Evolutionary conservation across 306 rosid species (phyloP), one percentile per base, ranked within the genome.

Genomic region (Canavalia ensiformis): DNA sequence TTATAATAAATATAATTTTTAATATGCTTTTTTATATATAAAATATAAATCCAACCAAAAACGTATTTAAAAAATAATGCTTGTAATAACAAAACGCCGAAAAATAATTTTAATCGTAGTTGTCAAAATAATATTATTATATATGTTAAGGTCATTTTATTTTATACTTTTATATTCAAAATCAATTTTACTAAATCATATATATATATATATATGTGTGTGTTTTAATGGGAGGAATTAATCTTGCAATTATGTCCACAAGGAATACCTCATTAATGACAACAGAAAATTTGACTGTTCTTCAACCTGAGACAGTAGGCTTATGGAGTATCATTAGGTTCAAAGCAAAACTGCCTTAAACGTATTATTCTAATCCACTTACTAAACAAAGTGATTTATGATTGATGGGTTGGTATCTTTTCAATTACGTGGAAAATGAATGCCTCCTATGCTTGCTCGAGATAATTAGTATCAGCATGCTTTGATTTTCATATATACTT

Each of bases 371-470:
- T 18, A 33, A 7, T 58, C 72, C 71, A 62, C 54, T 73, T 10
- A 39, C 30, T 57, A 33, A 30, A 45, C 18, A 56, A 55, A 42
- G 29, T 41, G 29, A 12, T 41, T 42, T 42, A 10, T 29, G 9
- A 9, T 18, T 18, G 12, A 73, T 18, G 28, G 39, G 50, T n/a
- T 34, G 46, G 35, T 18, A 51, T 34, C 9, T 37, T 72, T 72
- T 31, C 37, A 56, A 54, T 54, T 73, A 25, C 52, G 25, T 55
- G 39, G 4, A 56, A 73, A 76, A 63, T 62, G 50, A 46, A 77
- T 18, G 55, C 31, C 8, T 64, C 51, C 29, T 12, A 10, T 77
- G 30, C 42, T 65, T 7, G 52, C 13, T 65, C 11, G 12, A 13
- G 44, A 25, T 50, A n/a, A 76, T 59, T 34, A 33, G 12, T 31